phyloP scores from a whole-genome alignment of 2,329 filamentous ascomycete species.

The Aspergillus intermedius region DNA sequence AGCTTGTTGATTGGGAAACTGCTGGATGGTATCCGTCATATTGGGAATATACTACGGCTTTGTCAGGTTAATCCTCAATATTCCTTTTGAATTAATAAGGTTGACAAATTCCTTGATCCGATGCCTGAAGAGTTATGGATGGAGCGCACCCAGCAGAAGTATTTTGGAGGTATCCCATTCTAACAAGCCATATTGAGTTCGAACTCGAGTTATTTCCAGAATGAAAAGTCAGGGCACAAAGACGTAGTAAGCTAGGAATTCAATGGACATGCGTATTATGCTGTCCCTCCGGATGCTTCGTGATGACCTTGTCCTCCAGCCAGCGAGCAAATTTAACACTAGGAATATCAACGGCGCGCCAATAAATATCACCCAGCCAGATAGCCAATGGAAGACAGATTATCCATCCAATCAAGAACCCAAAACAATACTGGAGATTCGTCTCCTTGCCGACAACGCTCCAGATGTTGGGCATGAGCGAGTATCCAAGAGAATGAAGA shows the following conservation, averaged over 20 bases:
- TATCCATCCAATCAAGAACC: conserved; percentile 34
- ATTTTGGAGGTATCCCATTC: conserved; percentile 20
- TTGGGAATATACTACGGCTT: conserved; percentile 30
- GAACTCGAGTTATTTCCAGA: neutral
- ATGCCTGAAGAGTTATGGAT: conserved; percentile 34
- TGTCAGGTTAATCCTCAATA: conserved; percentile 38
- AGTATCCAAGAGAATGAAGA: conserved; percentile 38
- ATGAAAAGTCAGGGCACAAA: neutral
- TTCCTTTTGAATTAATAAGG: conserved; percentile 32
- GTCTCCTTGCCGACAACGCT: conserved; percentile 33
- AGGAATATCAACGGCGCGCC: conserved; percentile 50
- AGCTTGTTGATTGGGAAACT: conserved; percentile 28
- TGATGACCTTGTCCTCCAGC: conserved; percentile 35
- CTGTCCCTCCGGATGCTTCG: conserved; percentile 14
- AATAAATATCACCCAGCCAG: conserved; percentile 55
- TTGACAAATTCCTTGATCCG: conserved; percentile 36
- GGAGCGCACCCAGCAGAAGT: conserved; percentile 33
- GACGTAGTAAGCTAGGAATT: neutral
- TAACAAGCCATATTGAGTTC: neutral
- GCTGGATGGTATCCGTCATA: conserved; percentile 27
- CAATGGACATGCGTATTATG: conserved; percentile 5
- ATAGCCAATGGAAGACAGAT: conserved; percentile 39
- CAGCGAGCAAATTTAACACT: conserved; percentile 47
- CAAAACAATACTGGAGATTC: conserved; percentile 33
- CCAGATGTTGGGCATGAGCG: conserved; percentile 39